Evolutionary conservation across 495 filamentous ascomycete genomes (phyloP), one percentile per base, ranked within the genome.

Genomic region (Annulohypoxylon nitens): DNA sequence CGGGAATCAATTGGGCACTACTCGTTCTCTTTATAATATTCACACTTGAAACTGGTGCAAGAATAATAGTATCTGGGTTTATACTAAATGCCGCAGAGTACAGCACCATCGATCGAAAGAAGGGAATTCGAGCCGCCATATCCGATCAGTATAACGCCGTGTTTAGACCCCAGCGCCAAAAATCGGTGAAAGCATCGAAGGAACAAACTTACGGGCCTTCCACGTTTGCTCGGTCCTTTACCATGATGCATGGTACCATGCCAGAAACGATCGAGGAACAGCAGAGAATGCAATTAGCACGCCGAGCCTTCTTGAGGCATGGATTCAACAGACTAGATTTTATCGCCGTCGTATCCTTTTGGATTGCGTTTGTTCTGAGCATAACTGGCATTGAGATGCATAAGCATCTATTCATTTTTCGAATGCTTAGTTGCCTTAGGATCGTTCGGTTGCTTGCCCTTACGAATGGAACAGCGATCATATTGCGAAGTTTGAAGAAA

Each of bases 251-350:
- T 78, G 85, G 83, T 4, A 75, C 69, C 79, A 76, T 82, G 43
- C 86, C 85, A 16, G 88, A 89, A 47, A 89, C 93, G 64, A 85
- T 90, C 61, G 87, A 94, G 57, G 93, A 97, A 70, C 92, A 93
- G 76, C 92, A 93, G 76, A 92, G 95, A 58, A 82, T 91, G 63
- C 89, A 95, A 60, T 87, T 99, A 62, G 96, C 96, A 34, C 90
- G 94, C 65, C 90, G 96, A 64, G 96, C 96, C 4, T 98, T 97
- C 79, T 85, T 99, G 58, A 90, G 96, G 33, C 96, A 99, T 76
- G 92, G 92, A 9, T 98, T 98, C 83, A 98, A 98, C 79, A 89
- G 96, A 63, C 86, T 98, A 3, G 96, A 99, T 80, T 98, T 98
- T 82, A 82, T 99, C 37, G 97, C 96, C 4, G 91, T 99, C n/a